These are phyloP conservation scores for Davidsoniella neocaledoniae DNA, from an alignment of 2,329 filamentous ascomycete species.

Conservation along the genomic window DNA sequence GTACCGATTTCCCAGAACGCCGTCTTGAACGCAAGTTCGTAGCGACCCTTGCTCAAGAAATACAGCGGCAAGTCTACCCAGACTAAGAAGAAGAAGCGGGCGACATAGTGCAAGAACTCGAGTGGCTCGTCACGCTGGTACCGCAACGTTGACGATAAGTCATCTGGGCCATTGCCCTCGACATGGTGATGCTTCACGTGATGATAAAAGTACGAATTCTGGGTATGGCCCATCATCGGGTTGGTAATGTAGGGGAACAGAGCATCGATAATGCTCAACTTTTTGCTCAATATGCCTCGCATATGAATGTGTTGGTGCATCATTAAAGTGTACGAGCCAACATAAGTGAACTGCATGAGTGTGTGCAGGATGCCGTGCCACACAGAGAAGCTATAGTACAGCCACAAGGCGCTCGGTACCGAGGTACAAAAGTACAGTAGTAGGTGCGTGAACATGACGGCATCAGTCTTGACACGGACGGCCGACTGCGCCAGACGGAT, in stretches of 20 bases:
- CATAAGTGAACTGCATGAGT: constrained; percentile 49
- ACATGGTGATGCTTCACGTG: constrained; percentile 72
- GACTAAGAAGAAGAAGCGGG: constrained; percentile 54
- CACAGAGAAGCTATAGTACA: constrained; percentile 51
- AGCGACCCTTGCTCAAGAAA: constrained; percentile 48
- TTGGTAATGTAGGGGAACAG: constrained; percentile 58
- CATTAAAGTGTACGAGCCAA: constrained; percentile 62
- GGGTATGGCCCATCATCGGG: constrained; percentile 66
- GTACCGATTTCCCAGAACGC: constrained; percentile 44
- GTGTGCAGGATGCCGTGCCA: constrained; percentile 50
- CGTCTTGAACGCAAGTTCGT: constrained; percentile 34
- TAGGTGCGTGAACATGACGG: constrained; percentile 63
- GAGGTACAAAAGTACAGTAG: constrained; percentile 54
- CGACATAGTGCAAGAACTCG: constrained; percentile 56
- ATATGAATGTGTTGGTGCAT: constrained; percentile 76
- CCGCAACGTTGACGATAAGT: constrained; percentile 50
- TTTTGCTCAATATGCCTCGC: constrained; percentile 46
- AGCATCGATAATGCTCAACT: constrained; percentile 39
- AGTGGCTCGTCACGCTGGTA: constrained; percentile 54
- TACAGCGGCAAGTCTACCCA: constrained; percentile 64
- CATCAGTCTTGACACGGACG: constrained; percentile 52
- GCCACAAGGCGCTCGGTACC: constrained; percentile 47
- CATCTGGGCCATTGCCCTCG: constrained; percentile 22
- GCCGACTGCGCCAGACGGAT: constrained; percentile 34
- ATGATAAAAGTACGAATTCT: constrained; percentile 74